Base-by-base conservation (phyloP, 2,329 filamentous ascomycete species). In the Mariannaea sp. region DNA sequence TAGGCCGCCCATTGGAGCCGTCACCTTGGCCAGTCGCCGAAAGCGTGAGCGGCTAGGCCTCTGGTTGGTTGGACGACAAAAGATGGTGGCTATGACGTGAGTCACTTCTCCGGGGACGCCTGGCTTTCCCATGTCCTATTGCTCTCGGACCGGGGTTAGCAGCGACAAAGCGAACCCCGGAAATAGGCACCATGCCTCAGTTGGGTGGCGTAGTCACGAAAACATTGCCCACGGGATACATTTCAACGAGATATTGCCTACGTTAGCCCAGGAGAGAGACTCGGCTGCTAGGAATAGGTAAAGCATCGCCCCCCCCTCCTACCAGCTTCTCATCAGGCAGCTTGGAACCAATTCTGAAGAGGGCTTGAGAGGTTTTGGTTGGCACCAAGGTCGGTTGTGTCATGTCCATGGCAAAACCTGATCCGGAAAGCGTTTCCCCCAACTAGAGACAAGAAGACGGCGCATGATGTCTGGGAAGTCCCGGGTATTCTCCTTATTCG, bases 81-180 rank as follows among this genome's bases (percentile, higher is more conserved):
- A 40, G 48, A 43, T 39, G 45, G 33, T 48, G 38, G 45, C 45
- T 35, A 50, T 38, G 38, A 39, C 47, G 47, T 51, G 48, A 51
- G 48, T 51, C 48, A 51, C 48, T 27, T 13, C 13, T 17, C 32
- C 32, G 14, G n/a, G 32, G 32, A 24, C 5, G 22, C 22, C 22
- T 30, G 29, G 29, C 4, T 30, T 4, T 16, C 13, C 14, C 32
- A 16, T 35, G 8, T 13, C 32, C 17, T n/a, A 35, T 35, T n/a
- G 30, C 26, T 10, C 9, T 5, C 10, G 29, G 29, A 4, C 29
- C 29, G 5, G 9, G 10, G 9, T 5, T n/a, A 32, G n/a, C 10
- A n/a, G 9, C 13, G 29, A 32, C 29, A 32, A 32, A 32, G 29
- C 7, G 29, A n/a, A 32, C 29, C 10, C 5, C 7, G 13, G 13